Evolutionary conservation across 805 yeast genomes (phyloP).

Genomic region (Wickerhamomyces ciferrii): DNA sequence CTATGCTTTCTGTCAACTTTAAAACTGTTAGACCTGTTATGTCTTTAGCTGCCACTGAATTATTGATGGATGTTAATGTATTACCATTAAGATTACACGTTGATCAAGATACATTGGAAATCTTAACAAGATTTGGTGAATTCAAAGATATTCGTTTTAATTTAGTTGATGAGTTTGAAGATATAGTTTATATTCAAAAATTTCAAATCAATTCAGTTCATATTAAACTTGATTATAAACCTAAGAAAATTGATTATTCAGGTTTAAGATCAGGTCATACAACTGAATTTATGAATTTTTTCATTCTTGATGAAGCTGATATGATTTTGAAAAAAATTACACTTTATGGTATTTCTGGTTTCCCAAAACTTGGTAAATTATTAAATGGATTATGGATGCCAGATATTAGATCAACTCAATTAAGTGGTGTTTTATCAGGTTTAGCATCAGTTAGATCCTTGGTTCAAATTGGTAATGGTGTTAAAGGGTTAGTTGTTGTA

Average conservation of each 20-base stretch:
- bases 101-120: constrained; percentile 92
- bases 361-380: constrained; percentile 47
- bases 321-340: constrained; percentile 56
- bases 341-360: constrained; percentile 75
- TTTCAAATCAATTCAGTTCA: constrained; percentile 55
- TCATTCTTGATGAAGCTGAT: constrained; percentile 81
- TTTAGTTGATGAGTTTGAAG: constrained; percentile 55
- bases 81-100: constrained; percentile 79
- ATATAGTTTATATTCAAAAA: constrained; percentile 62
- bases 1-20: constrained; percentile 51
- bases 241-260: constrained; percentile 79
- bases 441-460: constrained; percentile 76
- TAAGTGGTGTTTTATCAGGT: constrained; percentile 79
- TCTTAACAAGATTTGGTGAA: constrained; percentile 71
- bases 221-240: constrained; percentile 82
- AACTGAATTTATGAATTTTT: constrained; percentile 82
- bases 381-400: constrained; percentile 83
- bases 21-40: constrained; percentile 62
- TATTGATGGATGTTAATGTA: constrained; percentile 45
- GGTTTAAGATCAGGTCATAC: constrained; percentile 85
- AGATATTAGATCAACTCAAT: constrained; percentile 75
- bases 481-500: constrained; percentile 64
- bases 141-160: constrained; percentile 71
- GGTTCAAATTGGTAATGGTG: constrained; percentile 72
- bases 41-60: constrained; percentile 62